Evolutionary conservation across 106 monocot genomes (phyloP), one percentile per base, ranked within the genome.

Genomic region (Dactylorhiza incarnata): DNA sequence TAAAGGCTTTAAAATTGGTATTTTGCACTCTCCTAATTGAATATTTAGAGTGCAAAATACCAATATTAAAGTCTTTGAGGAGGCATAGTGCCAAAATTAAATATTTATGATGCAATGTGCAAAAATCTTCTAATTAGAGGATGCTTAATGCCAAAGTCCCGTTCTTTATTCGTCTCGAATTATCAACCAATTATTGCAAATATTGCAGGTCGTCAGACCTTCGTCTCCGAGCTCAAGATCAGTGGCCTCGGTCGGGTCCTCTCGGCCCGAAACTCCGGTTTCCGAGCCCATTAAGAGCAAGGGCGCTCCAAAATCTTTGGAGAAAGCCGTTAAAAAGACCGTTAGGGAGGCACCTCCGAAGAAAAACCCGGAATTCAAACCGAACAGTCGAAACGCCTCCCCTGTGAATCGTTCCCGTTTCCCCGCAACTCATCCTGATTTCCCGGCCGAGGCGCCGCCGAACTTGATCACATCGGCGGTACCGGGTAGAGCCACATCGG

Each of bases 201-300:
- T 26, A 11, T 13, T 66, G 29, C 69, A 69, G 69, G 1, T 46
- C 69, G 45, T 19, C 3, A 25, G 44, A 24, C n/a, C 81, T 9
- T 55, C 58, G 59, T 78, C 83, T 7, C 75, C 81, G 3, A 74
- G 48, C 65, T 74, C 83, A 43, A 80, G 26, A 52, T 83, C 86
- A 3, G 48, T 78, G 2, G 55, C 74, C 7, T 74, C 80, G 5
- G 7, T 76, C n/a, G 13, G 78, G 11, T 72, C 78, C 63, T 75
- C 82, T 7, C 54, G 45, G 50, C 78, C 84, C 2, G 68, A 14
- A 43, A 78, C 77, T 29, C 80, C 84, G 47, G 80, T 29, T 1
- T 19, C 73, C 55, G 65, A 37, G 10, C 65, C 68, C 20, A 59
- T 59, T 53, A 67, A 73, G 43, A 45, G 5, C n/a, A 74, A n/a